phyloP scores from a whole-genome alignment of 176 grass and related monocot species.

The Melocanna baccifera region DNA sequence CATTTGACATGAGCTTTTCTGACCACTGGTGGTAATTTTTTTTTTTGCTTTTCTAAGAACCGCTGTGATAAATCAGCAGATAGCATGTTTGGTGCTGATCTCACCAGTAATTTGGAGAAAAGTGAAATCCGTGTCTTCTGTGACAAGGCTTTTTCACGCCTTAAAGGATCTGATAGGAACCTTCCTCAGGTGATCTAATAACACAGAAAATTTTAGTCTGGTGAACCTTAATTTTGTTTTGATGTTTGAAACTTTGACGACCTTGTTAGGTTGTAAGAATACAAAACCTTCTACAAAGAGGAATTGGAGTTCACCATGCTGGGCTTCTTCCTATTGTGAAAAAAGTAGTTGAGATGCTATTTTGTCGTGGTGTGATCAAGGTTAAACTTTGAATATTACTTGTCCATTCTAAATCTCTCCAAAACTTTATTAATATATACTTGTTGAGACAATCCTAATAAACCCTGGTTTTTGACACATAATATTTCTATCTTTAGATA shows the following conservation, averaged over 20 bases:
- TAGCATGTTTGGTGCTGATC: slow-evolving; percentile 69
- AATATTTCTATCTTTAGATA: too few species aligned
- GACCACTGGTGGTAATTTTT: slow-evolving; percentile 81
- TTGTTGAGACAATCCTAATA: too few species aligned
- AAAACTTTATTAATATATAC: too few species aligned
- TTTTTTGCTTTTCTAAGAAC: slow-evolving; percentile 98
- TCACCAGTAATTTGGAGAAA: slow-evolving; percentile 87
- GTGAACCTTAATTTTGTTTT: slow-evolving; percentile 15
- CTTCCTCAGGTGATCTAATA: slow-evolving; percentile 73
- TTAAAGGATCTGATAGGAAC: slow-evolving; percentile 90
- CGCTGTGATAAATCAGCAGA: slow-evolving; percentile 95
- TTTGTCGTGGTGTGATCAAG: slow-evolving; percentile 95
- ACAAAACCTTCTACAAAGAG: slow-evolving; percentile 80
- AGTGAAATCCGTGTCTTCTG: slow-evolving; percentile 97
- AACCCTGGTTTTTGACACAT: too few species aligned
- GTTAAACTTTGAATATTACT: slow-evolving; percentile 54
- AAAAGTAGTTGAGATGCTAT: slow-evolving; percentile 99
- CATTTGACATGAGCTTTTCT: slow-evolving; percentile 20
- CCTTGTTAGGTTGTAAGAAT: slow-evolving; percentile 69
- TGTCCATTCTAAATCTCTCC: too few species aligned
- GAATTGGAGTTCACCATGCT: slow-evolving; percentile 92
- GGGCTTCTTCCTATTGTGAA: slow-evolving; percentile 99
- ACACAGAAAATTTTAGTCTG: slow-evolving; percentile 4
- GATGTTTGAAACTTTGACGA: slow-evolving; percentile 18
- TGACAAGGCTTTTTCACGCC: slow-evolving; percentile 95